Conservation (phyloP, 73 alveolate genomes). For the Uronychia binucleata region DNA sequence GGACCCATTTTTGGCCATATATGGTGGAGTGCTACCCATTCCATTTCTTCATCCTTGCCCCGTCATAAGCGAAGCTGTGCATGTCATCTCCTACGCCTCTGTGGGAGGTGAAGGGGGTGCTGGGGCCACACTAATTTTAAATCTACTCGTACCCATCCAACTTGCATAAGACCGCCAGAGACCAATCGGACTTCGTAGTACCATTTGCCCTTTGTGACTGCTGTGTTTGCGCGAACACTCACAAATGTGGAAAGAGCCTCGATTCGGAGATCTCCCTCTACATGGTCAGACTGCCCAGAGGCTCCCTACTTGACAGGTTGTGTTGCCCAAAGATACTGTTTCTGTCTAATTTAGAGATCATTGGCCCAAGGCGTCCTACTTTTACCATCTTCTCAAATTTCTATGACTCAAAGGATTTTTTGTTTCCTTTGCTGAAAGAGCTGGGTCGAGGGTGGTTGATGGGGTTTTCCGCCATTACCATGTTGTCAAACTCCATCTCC, state of each 20-base stretch:
- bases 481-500: neutral
- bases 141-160: conserved; percentile 55
- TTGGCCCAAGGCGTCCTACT: neutral
- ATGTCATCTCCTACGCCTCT: conserved; percentile 80
- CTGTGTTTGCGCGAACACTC: conserved; percentile 65
- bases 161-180: conserved; percentile 77
- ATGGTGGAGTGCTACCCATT: conserved; percentile 30
- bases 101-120: conserved; percentile 52
- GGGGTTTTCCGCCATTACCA: neutral
- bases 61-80: conserved; percentile 74
- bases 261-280: neutral
- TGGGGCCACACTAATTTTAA: conserved; percentile 26
- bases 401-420: neutral
- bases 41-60: conserved; percentile 73
- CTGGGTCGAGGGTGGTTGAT: neutral
- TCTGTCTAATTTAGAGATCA: neutral
- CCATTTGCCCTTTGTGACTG: conserved; percentile 71
- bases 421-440: neutral
- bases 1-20: conserved; percentile 77
- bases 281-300: conserved; percentile 2
- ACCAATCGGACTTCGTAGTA: conserved; percentile 69
- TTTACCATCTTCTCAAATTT: neutral
- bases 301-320: neutral
- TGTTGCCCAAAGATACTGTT: neutral
- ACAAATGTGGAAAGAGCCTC: conserved; percentile 22